A percentile compares a stretch with the other conserved stretches of the same genome.
phyloP scores from a whole-genome alignment of 108 stramenopile genomes.

The Discostella pseudostelligera region DNA sequence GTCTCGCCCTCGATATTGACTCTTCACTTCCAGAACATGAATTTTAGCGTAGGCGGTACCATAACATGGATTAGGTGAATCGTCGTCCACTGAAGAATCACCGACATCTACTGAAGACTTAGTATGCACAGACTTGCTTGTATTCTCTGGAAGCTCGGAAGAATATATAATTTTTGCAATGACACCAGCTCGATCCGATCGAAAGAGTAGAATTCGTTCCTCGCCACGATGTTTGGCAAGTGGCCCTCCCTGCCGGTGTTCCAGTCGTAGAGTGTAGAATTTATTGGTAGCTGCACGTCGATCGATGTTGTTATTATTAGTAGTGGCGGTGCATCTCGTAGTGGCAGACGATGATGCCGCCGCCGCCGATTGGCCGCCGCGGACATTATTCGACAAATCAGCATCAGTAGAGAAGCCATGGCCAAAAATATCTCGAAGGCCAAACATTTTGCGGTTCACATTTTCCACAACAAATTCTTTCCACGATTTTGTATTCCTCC shows the following conservation, averaged over 20 bases:
- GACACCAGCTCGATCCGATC: conserved; percentile 56
- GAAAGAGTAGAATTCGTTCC: conserved; percentile 63
- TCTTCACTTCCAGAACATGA: conserved; percentile 63
- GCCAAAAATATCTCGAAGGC: conserved; percentile 22
- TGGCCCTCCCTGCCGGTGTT: conserved; percentile 50
- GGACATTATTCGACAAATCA: neutral
- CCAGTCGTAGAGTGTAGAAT: conserved; percentile 51
- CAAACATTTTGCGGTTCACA: conserved; percentile 20
- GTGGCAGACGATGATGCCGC: neutral
- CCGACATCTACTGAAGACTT: neutral
- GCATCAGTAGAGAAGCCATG: too few relatives aligned
- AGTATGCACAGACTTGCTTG: neutral
- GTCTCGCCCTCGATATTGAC: conserved; percentile 55
- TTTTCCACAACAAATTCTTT: conserved; percentile 8
- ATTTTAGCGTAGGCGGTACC: conserved; percentile 49
- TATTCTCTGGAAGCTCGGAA: conserved; percentile 10
- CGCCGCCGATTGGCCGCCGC: neutral
- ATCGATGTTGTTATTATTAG: neutral
- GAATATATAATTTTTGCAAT: conserved; percentile 73
- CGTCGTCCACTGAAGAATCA: neutral
- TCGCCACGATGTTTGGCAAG: conserved; percentile 52
- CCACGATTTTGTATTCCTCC: conserved; percentile 10
- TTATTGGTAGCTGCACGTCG: neutral
- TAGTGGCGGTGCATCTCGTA: neutral
- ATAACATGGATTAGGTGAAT: neutral